Evolutionary conservation across 805 yeast genomes (phyloP).

Genomic region (Torulaspora quercuum): DNA sequence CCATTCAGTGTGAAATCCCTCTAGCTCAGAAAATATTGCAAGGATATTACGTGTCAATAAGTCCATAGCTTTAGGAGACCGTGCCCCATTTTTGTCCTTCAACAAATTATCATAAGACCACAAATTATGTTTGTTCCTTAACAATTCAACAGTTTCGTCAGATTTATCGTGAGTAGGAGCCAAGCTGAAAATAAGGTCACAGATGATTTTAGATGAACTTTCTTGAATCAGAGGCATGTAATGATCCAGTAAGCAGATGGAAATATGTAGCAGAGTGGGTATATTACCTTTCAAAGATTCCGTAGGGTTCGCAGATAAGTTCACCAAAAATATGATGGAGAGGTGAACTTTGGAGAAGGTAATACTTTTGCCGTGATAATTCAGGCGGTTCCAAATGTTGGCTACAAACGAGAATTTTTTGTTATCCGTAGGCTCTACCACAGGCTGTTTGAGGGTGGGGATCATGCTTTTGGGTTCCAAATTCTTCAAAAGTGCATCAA

Average conservation of each 20-base stretch:
- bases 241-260: constrained; percentile 82
- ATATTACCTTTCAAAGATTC: constrained; percentile 58
- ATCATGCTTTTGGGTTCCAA: constrained; percentile 85
- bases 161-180: constrained; percentile 52
- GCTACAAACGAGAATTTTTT: constrained; percentile 71
- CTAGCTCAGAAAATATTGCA: constrained; percentile 50
- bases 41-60: constrained; percentile 59
- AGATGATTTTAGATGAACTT: constrained; percentile 72
- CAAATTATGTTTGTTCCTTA: constrained; percentile 49
- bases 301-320: constrained; percentile 63
- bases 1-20: constrained; percentile 75
- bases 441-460: constrained; percentile 53
- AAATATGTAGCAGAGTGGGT: constrained; percentile 73
- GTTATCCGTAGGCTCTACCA: constrained; percentile 34
- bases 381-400: constrained; percentile 55
- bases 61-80: constrained; percentile 87
- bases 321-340: constrained; percentile 80
- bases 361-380: constrained; percentile 59
- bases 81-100: constrained; percentile 70
- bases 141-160: constrained; percentile 51
- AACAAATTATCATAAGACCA: constrained; percentile 89
- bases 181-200: constrained; percentile 65
- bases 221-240: constrained; percentile 79
- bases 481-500: constrained; percentile 63
- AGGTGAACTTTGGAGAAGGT: constrained; percentile 85